Evolutionary conservation across 1,284 basidiomycete genomes (phyloP), one percentile per base, ranked within the genome.

Genomic region (Ceratobasidium sp.): DNA sequence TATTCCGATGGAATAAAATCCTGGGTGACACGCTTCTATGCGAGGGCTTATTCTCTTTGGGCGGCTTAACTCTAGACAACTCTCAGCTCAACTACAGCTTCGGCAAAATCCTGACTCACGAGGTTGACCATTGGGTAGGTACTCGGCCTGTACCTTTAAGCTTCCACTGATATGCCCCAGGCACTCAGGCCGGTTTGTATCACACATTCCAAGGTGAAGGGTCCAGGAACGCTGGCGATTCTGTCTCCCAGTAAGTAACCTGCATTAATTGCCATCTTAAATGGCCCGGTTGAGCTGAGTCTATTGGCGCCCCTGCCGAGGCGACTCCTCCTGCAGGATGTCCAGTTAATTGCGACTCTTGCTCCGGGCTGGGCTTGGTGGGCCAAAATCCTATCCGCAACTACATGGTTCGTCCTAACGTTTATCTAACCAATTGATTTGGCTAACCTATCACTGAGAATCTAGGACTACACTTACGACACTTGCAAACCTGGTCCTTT

Each of bases 81-180:
- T 15, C 43, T 5, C n/a, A 54, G 27, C 27, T 56, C 8, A 73
- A 73, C 29, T 77, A 77, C 70, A 77, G 77, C 58, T 32, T 71
- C 55, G 76, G 76, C 27, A 72, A 73, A 53, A 77, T 40, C 40
- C 38, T 69, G 49, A 69, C 67, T 22, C 53, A 69, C 50, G 68
- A 69, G n/a, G 20, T 32, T n/a, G 40, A 40, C 22, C 76, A 74
- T 47, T 76, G 73, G 73, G 80, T 60, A 12, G 3, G 52, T 27
- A 8, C 34, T 17, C 17, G 17, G 17, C 3, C 7, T 31, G 31
- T n/a, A 34, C n/a, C 17, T 7, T 7, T 17, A 12, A 17, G 17
- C 34, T n/a, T 5, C 5, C 13, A 13, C 29, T 54, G 13, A 31
- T 54, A 2, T n/a, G n/a, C 8, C 7, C 17, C 29, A 31, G 3